These are phyloP conservation scores for Blastobotrys elegans DNA, from an alignment of 1,139 yeast species.

Conservation along the genomic window DNA sequence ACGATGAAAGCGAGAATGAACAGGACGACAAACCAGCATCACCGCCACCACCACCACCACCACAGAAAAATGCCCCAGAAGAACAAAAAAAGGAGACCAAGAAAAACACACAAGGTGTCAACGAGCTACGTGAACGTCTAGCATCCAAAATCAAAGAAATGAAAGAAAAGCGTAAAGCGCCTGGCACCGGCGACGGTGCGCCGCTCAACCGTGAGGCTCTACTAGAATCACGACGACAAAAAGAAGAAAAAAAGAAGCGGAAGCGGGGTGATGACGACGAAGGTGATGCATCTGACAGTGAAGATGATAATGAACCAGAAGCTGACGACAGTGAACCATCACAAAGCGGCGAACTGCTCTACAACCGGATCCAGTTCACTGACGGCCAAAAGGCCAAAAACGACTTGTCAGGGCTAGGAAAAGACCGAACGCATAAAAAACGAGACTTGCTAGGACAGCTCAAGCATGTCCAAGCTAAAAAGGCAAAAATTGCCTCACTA, in stretches of 20 bases:
- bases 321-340: conserved; percentile 28
- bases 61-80: conserved; percentile 13
- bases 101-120: conserved; percentile 38
- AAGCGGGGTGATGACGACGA: conserved; percentile 26
- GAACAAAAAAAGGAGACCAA: conserved; percentile 4
- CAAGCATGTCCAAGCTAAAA: conserved; percentile 66
- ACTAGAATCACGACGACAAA: conserved; percentile 35
- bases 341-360: conserved; percentile 45
- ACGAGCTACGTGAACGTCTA: conserved; percentile 63
- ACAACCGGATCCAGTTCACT: conserved; percentile 75
- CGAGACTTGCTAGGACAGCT: conserved; percentile 86
- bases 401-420: conserved; percentile 61
- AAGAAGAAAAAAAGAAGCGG: conserved; percentile 39
- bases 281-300: conserved; percentile 14
- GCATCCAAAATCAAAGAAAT: conserved; percentile 65
- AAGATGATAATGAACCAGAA: conserved; percentile 12
- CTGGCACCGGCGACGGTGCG: conserved; percentile 78
- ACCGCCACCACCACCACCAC: not conserved
- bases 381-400: conserved; percentile 83
- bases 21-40: conserved; percentile 12
- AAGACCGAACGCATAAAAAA: conserved; percentile 68
- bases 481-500: conserved; percentile 54
- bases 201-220: conserved; percentile 53
- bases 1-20: conserved; percentile 7
- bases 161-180: conserved; percentile 84